Conservation (phyloP, 2,329 filamentous ascomycete genomes). For the Monosporascus sp. region DNA sequence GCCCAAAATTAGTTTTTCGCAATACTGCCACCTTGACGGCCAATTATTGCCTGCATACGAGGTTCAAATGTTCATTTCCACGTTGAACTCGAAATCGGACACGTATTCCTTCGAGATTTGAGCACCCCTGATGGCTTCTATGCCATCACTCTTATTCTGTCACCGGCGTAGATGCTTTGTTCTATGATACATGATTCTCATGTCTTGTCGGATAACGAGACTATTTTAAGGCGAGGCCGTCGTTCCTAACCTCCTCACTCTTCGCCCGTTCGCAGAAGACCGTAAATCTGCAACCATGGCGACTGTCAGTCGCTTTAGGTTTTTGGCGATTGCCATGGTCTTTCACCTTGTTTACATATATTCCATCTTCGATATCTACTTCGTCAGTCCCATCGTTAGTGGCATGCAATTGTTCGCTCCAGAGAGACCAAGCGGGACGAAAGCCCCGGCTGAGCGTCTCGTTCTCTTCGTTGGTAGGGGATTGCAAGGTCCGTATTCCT, state of each 20-base stretch:
- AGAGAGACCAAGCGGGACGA: slow-evolving; percentile 50
- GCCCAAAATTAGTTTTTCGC: neutral
- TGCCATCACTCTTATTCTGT: neutral
- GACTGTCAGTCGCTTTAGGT: slow-evolving; percentile 63
- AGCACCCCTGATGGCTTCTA: neutral
- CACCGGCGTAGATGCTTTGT: neutral
- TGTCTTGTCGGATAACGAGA: neutral
- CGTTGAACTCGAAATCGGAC: neutral
- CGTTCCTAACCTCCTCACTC: neutral
- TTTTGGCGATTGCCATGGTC: slow-evolving; percentile 80
- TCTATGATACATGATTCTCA: neutral
- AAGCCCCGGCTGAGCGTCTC: slow-evolving; percentile 81
- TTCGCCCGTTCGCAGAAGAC: neutral
- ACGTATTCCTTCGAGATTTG: neutral
- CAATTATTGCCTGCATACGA: neutral
- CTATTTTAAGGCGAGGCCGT: neutral
- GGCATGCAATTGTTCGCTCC: slow-evolving; percentile 83
- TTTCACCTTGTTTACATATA: slow-evolving; percentile 93
- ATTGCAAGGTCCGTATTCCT: slow-evolving; percentile 2
- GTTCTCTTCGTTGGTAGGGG: slow-evolving; percentile 83
- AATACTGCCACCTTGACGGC: neutral
- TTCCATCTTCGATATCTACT: slow-evolving; percentile 98
- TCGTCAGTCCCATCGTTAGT: slow-evolving; percentile 93
- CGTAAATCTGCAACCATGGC: slow-evolving; percentile 38
- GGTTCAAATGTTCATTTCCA: neutral